Base-by-base conservation (phyloP, 2,329 filamentous ascomycete genomes). In the Coniochaeta sp. region DNA sequence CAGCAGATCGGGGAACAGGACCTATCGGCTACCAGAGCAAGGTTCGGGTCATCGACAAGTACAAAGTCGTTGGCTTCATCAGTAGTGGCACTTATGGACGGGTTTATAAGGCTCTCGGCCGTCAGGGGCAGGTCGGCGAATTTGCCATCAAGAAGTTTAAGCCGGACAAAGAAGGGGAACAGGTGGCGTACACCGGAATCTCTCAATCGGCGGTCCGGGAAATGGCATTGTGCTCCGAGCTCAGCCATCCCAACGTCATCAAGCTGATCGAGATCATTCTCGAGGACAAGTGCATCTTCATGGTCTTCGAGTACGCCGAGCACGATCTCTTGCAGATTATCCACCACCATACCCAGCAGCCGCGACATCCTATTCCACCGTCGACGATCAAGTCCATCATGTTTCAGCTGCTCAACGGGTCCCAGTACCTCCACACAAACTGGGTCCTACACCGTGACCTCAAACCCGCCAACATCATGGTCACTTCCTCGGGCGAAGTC, bases 61-160 rank as follows among this genome's bases (percentile, higher is more conserved):
- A 98, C 77, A 92, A 95, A 68, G 95, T 99, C 68, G 89, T 99
- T 60, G 95, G 95, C 50, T 99, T 99, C 80, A 99, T 99, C 68
- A 96, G 91, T 72, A 96, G 91, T 67, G 95, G 95, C 55, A 99
- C 95, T 17, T 99, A 99, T 83, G 95, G 95, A 38, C 89, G 95
- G 34, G 95, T 99, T 8, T 99, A 98, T 84, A 99, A 99, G 73
- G 95, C 95, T 19, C 80, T 91, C 50, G 87, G 90, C 67, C 87
- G 88, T 65, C 83, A 89, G 77, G 85, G 87, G 67, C 79, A 87
- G 72, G 77, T 85, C 58, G 90, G 90, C 64, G 91, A 96, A 70
- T 97, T 96, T 71, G 95, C 95, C 67, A 99, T 99, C 79, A 99
- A 99, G 73, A 99, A 99, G 84, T 96, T 97, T 84, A 97, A 97